phyloP scores from a whole-genome alignment of 345 rosid species.

The Linum lewisii region DNA sequence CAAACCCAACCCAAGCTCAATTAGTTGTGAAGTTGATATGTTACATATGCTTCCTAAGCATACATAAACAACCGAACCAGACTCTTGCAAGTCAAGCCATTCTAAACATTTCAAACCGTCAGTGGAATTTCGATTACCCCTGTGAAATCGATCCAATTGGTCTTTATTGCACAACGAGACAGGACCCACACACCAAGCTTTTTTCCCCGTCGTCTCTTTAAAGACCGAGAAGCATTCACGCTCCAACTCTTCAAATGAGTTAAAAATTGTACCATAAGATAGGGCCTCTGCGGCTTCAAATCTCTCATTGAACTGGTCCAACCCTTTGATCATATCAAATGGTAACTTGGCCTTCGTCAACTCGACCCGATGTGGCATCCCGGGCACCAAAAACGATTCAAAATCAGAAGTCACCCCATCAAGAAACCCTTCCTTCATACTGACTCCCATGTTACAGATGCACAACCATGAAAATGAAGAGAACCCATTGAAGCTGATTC shows the following conservation, averaged over 20 bases:
- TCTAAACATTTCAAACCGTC: not conserved
- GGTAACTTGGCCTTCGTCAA: slow-evolving; percentile 29
- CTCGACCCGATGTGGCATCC: slow-evolving; percentile 25
- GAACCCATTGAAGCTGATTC: slow-evolving; percentile 9
- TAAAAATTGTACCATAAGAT: not conserved
- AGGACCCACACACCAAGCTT: not conserved
- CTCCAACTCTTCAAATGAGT: slow-evolving; percentile 1
- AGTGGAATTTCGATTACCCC: not conserved
- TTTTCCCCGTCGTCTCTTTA: not conserved
- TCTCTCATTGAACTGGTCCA: not conserved
- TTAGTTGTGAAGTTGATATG: not conserved
- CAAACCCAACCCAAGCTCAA: slow-evolving; percentile 1
- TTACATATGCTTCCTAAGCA: not conserved
- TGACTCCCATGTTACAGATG: not conserved
- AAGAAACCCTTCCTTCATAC: not conserved
- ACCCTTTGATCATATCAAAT: not conserved
- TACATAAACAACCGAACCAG: not conserved
- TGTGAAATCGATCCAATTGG: not conserved
- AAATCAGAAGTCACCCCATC: not conserved
- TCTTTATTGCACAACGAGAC: slow-evolving; percentile 1
- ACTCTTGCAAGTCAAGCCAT: not conserved
- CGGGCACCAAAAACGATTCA: slow-evolving; percentile 18
- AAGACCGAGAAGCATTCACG: not conserved
- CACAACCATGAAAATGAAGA: not conserved
- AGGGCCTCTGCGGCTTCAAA: not conserved